phyloP scores from a whole-genome alignment of 1,284 basidiomycete genomes.

The Leucoagaricus sp. region DNA sequence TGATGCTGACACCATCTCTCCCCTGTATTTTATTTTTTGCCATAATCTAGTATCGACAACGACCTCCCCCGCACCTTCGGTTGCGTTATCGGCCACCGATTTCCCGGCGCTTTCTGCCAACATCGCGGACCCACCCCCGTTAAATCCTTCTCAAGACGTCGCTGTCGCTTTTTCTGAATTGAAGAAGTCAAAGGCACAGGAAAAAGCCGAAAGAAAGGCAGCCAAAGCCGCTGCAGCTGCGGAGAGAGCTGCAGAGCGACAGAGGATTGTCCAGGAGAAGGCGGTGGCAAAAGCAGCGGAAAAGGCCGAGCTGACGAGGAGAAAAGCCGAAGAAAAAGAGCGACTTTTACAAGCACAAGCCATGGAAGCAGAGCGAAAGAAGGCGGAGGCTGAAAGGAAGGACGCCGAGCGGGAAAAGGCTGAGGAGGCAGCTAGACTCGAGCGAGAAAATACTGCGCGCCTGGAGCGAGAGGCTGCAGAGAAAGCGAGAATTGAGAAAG shows the following conservation, averaged over 20 bases:
- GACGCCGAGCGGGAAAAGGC: constrained; percentile 41
- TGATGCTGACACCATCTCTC: constrained; percentile 39
- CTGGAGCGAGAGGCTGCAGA: constrained; percentile 32
- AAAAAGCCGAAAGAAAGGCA: constrained; percentile 56
- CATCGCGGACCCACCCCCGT: constrained; percentile 26
- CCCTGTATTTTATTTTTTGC: constrained; percentile 36
- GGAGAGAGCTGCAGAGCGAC: constrained; percentile 60
- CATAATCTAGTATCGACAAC: constrained; percentile 45
- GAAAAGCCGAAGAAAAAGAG: constrained; percentile 46
- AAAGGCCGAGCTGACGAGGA: constrained; percentile 44
- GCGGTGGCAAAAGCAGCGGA: constrained; percentile 50
- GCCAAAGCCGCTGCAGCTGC: constrained; percentile 63
- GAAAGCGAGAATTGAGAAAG: constrained; percentile 34
- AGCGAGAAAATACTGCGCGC: constrained; percentile 31
- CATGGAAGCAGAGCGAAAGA: constrained; percentile 41
- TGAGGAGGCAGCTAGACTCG: constrained; percentile 30
- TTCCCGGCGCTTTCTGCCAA: constrained; percentile 62
- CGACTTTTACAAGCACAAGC: constrained; percentile 32
- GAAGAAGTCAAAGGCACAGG: constrained; percentile 38
- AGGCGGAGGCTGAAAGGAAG: constrained; percentile 36
- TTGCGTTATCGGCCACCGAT: constrained; percentile 65
- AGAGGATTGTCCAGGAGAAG: constrained; percentile 54
- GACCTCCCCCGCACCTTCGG: constrained; percentile 51
- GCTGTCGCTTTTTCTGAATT: constrained; percentile 27
- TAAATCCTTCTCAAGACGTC: constrained; percentile 15